Evolutionary conservation across 176 grass and related monocot species (phyloP).

Genomic region (Hordeum marinum): DNA sequence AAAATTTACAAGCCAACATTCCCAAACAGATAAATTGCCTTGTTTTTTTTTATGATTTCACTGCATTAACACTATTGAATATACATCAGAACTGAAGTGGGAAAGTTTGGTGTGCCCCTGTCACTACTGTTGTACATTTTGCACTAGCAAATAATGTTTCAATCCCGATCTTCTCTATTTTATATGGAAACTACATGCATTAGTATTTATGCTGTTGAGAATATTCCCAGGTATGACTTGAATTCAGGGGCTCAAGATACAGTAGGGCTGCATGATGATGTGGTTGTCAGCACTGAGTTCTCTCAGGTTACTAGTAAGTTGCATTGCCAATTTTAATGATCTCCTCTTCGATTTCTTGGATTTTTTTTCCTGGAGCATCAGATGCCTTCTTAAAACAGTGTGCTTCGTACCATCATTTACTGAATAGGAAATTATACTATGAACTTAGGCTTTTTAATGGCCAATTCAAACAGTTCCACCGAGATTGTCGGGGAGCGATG

Average conservation of each 20-base stretch:
- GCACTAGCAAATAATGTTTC: not conserved
- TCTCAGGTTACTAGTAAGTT: constrained; percentile 41
- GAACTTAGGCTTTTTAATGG: not conserved
- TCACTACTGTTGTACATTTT: constrained; percentile 13
- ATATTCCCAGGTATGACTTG: constrained; percentile 61
- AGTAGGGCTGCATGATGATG: constrained; percentile 48
- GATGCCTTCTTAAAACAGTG: constrained; percentile 3
- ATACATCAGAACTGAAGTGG: not conserved
- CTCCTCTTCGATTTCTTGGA: not conserved
- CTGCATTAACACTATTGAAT: not conserved
- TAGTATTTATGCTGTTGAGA: constrained; percentile 1
- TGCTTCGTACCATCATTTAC: not conserved
- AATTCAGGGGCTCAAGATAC: constrained; percentile 41
- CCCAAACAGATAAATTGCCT: not conserved
- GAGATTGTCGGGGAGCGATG: not conserved
- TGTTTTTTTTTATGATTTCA: not conserved
- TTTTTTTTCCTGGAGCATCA: not conserved
- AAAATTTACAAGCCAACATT: not conserved
- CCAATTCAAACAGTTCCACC: not conserved
- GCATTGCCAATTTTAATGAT: not conserved
- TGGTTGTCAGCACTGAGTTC: constrained; percentile 40
- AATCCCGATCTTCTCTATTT: not conserved
- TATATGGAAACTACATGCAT: not conserved
- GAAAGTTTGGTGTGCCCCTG: not conserved
- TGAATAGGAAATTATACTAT: not conserved